Conservation (phyloP, 768 basidiomycete genomes). For the Lactarius pseudohatsudake region DNA sequence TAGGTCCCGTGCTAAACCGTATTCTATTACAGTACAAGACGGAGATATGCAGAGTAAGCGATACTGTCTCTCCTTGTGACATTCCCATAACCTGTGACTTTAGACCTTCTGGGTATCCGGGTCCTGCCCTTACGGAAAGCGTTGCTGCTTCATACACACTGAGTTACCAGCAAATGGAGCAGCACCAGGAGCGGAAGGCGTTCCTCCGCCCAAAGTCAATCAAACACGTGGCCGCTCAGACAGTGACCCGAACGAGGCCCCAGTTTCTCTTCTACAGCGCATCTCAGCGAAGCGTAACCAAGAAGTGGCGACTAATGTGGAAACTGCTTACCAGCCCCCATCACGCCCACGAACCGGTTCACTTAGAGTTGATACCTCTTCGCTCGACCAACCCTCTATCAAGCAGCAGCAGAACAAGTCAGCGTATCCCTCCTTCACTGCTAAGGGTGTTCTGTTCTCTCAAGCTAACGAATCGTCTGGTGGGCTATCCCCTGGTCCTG, state of each 20-base stretch:
- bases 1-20: constrained; percentile 4
- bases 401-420: constrained; percentile 80
- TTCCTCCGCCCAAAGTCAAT: constrained; percentile 49
- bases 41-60: constrained; percentile 82
- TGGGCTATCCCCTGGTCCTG: constrained; percentile 72
- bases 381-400: constrained; percentile 50
- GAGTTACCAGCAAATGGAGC: constrained; percentile 69
- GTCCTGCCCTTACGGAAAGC: constrained; percentile 88
- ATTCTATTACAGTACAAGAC: constrained; percentile 72
- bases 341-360: constrained; percentile 63
- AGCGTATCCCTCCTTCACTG: constrained; percentile 65
- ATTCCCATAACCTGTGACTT: constrained; percentile 26
- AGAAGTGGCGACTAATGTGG: constrained; percentile 41
- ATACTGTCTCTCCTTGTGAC: constrained; percentile 3
- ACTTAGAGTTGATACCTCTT: constrained; percentile 72
- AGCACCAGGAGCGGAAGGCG: constrained; percentile 52
- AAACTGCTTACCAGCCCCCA: constrained; percentile 50
- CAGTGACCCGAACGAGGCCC: constrained; percentile 74
- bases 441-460: constrained; percentile 53
- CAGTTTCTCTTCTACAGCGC: constrained; percentile 71
- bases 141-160: constrained; percentile 94
- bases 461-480: constrained; percentile 57
- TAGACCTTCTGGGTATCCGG: constrained; percentile 94
- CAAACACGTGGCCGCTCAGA: constrained; percentile 67
- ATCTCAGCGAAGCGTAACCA: constrained; percentile 68